Evolutionary conservation across 345 rosid species (phyloP).

Genomic region (Gossypium longicalyx): DNA sequence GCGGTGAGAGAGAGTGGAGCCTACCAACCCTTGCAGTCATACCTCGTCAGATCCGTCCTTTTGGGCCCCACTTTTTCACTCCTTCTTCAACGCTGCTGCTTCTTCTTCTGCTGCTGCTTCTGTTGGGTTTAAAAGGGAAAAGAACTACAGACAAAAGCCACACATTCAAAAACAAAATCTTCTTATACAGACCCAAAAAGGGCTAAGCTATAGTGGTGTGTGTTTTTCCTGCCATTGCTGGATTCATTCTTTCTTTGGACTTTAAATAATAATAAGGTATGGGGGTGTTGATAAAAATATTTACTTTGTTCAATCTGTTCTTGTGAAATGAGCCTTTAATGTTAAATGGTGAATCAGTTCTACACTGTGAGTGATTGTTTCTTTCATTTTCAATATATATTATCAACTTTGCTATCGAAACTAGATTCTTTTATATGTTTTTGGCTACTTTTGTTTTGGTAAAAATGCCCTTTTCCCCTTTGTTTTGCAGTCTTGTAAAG

Average conservation of each 20-base stretch:
- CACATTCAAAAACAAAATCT: neutral
- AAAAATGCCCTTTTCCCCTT: neutral
- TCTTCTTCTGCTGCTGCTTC: neutral
- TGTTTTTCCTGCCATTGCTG: neutral
- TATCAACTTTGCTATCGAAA: slow-evolving; percentile 21
- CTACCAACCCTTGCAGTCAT: no score
- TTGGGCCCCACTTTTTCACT: neutral
- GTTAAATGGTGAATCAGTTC: neutral
- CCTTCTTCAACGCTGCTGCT: neutral
- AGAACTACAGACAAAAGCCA: neutral
- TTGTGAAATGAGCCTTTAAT: slow-evolving; percentile 32
- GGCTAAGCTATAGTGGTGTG: no score
- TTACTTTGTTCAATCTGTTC: slow-evolving; percentile 11
- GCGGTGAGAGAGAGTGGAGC: neutral
- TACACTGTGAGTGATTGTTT: slow-evolving; percentile 19
- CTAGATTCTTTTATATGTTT: slow-evolving; percentile 6
- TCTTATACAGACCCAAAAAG: no score
- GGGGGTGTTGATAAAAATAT: neutral
- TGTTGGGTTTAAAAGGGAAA: neutral
- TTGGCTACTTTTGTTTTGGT: slow-evolving; percentile 2
- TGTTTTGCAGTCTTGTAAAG: slow-evolving; percentile 23
- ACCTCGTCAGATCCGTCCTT: neutral
- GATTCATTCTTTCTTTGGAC: neutral
- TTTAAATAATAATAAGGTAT: neutral
- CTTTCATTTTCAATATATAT: slow-evolving; percentile 8